These are phyloP conservation scores for Taphrina pruni DNA, from an alignment of 1,139 yeast genomes.

Conservation along the genomic window DNA sequence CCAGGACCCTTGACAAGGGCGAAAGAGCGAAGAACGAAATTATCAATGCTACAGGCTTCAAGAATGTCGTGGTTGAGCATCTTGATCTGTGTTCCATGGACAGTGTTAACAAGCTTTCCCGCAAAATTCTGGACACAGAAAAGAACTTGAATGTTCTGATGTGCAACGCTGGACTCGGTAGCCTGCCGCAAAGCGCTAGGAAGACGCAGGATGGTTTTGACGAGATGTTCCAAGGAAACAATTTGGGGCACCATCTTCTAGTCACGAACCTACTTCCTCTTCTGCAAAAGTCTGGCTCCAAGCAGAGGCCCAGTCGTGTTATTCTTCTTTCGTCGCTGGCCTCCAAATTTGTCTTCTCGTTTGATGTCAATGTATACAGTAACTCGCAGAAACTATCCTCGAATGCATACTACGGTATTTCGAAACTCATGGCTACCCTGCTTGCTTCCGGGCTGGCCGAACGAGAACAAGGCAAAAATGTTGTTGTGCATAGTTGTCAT, in stretches of 20 bases:
- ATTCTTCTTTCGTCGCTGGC: conserved; percentile 29
- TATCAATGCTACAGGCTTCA: conserved; percentile 4
- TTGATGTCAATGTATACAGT: conserved; percentile 20
- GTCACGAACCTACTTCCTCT: conserved; percentile 67
- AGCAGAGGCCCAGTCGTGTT: conserved; percentile 47
- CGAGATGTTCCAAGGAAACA: conserved; percentile 78
- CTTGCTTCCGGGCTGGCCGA: conserved; percentile 15
- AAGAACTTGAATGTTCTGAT: conserved; percentile 44
- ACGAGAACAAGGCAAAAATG: not conserved
- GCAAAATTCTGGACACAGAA: conserved; percentile 43
- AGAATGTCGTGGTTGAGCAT: conserved; percentile 25
- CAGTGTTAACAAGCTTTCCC: conserved; percentile 44
- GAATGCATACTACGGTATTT: conserved; percentile 19
- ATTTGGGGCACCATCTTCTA: conserved; percentile 73
- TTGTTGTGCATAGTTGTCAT: conserved; percentile 14
- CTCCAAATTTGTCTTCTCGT: conserved; percentile 28
- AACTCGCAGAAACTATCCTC: conserved; percentile 15
- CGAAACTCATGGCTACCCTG: conserved; percentile 34
- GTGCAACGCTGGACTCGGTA: conserved; percentile 45
- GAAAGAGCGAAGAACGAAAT: conserved; percentile 49
- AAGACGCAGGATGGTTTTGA: conserved; percentile 46
- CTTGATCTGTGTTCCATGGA: conserved; percentile 52
- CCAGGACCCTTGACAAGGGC: conserved; percentile 25
- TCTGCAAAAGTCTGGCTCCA: conserved; percentile 51
- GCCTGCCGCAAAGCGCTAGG: conserved; percentile 31